Evolutionary conservation across 257 asterid species (phyloP).

Genomic region (Solanum pennellii): DNA sequence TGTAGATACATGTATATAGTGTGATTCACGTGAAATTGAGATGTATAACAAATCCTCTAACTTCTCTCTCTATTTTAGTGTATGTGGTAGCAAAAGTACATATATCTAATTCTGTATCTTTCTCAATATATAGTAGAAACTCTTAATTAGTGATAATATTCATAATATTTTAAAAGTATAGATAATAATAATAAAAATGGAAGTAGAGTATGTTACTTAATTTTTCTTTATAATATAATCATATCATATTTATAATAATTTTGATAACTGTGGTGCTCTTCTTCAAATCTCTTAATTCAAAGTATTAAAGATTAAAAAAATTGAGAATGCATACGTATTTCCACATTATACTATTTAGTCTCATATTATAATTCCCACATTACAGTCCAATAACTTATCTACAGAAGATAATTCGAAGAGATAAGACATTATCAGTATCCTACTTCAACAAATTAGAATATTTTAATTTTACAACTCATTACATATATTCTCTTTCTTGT

Average conservation of each 20-base stretch:
- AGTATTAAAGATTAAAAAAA: not conserved
- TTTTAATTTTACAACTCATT: not conserved
- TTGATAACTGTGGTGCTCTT: not conserved
- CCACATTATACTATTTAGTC: no score
- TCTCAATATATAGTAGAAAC: accelerated
- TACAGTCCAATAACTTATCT: not conserved
- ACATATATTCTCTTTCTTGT: not conserved
- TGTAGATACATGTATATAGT: not conserved
- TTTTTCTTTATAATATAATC: not conserved
- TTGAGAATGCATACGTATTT: no score
- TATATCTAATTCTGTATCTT: no score
- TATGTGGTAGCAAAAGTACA: no score
- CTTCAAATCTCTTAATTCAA: not conserved
- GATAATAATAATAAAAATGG: no score
- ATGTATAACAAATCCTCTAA: no score
- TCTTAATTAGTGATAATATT: no score
- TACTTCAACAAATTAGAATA: not conserved
- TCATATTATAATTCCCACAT: not conserved
- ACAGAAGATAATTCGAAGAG: no score
- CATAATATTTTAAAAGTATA: no score
- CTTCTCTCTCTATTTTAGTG: not conserved
- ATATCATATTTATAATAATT: not conserved
- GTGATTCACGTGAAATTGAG: accelerated
- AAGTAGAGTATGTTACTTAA: not conserved
- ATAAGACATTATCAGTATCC: not conserved